These are phyloP conservation scores for Tulasnella calospora DNA, from an alignment of 768 basidiomycete species.

Conservation along the genomic window DNA sequence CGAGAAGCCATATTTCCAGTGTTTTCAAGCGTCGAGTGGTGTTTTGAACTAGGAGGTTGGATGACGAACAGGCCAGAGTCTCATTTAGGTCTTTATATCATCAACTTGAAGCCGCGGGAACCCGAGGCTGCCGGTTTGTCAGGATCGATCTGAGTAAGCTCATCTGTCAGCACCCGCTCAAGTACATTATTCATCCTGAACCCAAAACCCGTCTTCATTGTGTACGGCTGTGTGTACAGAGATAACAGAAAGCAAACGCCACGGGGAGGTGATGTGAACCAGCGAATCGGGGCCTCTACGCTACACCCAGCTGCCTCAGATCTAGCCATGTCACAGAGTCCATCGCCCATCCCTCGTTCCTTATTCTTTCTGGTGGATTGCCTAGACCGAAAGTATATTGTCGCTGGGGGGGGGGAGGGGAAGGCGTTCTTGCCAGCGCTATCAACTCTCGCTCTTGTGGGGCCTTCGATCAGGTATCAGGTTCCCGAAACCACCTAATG, in stretches of 20 bases:
- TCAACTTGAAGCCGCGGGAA: not conserved
- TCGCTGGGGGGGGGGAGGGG: no score
- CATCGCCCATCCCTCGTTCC: no score
- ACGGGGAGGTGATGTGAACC: no score
- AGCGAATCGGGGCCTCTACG: no score
- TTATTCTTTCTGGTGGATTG: no score
- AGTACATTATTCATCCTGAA: not conserved
- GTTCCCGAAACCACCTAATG: no score
- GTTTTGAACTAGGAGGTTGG: not conserved
- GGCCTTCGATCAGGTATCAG: no score
- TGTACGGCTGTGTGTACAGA: not conserved
- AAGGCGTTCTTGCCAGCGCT: no score
- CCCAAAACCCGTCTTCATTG: not conserved
- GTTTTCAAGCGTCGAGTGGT: not conserved
- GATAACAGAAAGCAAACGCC: not conserved
- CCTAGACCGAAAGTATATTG: no score
- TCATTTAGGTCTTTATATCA: not conserved
- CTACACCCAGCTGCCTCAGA: no score
- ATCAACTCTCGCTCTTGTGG: no score
- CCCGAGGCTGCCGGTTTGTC: not conserved
- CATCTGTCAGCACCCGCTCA: not conserved
- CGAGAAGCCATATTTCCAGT: slow-evolving; percentile 7
- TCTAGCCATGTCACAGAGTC: no score
- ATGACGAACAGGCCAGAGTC: not conserved
- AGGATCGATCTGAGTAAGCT: not conserved